These are phyloP conservation scores for Acrodontium crateriforme DNA, from an alignment of 2,329 filamentous ascomycete genomes.

Conservation along the genomic window DNA sequence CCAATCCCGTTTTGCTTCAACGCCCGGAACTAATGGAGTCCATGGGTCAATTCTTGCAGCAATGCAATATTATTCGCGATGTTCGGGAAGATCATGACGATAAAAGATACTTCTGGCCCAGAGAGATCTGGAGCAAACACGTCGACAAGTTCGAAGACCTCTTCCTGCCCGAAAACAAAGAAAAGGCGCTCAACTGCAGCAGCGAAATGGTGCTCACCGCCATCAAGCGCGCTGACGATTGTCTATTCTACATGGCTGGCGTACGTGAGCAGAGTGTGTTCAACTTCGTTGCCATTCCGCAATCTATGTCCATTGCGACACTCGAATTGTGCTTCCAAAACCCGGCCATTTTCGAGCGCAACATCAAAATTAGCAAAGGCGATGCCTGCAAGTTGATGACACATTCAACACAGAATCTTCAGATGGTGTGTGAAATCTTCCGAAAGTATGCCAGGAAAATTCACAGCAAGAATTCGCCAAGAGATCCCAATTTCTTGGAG, in stretches of 20 bases:
- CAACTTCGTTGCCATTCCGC: slow-evolving; percentile 96
- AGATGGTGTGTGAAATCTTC: slow-evolving; percentile 70
- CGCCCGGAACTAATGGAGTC: slow-evolving; percentile 74
- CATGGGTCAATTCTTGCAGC: slow-evolving; percentile 95
- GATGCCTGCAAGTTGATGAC: slow-evolving; percentile 85
- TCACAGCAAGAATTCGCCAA: slow-evolving; percentile 84
- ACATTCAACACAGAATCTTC: slow-evolving; percentile 81
- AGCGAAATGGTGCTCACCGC: slow-evolving; percentile 93
- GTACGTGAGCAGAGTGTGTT: slow-evolving; percentile 94
- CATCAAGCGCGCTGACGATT: slow-evolving; percentile 75
- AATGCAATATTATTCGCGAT: slow-evolving; percentile 98
- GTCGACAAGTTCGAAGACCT: slow-evolving; percentile 81
- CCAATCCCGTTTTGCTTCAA: slow-evolving; percentile 70
- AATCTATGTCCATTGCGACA: slow-evolving; percentile 94
- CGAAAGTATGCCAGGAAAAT: slow-evolving; percentile 64
- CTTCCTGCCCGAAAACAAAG: slow-evolving; percentile 65
- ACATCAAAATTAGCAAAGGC: slow-evolving; percentile 95
- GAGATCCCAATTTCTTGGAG: slow-evolving; percentile 80
- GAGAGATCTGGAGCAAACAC: slow-evolving; percentile 94
- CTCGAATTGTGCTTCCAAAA: slow-evolving; percentile 88
- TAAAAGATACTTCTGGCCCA: slow-evolving; percentile 82
- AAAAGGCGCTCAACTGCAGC: slow-evolving; percentile 67
- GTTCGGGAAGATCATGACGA: slow-evolving; percentile 82
- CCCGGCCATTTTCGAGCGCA: slow-evolving; percentile 66
- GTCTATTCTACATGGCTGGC: slow-evolving; percentile 93